Base-by-base conservation (phyloP, 1,284 basidiomycete species). In the Caloboletus firmus region DNA sequence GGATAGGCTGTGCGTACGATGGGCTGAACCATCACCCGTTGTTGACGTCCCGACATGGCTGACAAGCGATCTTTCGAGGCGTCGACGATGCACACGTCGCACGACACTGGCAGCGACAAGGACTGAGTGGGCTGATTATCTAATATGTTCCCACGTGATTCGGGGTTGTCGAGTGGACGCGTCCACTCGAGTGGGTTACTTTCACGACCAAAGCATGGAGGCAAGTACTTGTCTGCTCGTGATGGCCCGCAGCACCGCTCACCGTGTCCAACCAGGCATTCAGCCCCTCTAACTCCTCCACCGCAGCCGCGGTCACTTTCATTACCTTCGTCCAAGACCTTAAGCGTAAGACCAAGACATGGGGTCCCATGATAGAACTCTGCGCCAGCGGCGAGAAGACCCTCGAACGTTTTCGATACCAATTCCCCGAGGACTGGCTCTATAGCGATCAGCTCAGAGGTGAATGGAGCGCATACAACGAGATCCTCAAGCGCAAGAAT, bases 301-400 rank as follows among this genome's bases (percentile, higher is more conserved):
- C 97, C 68, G 96, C 95, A 37, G 95, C 95, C 58, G 95, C 97
- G 68, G 97, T 99, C 61, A 90, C 93, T 1, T 98, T 99, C 74
- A 98, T 99, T 74, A 99, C 97, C 24, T 98, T 98, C 69, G 95
- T 99, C 1, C 96, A 99, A 75, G 95, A 98, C 78, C 84, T 99
- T 62, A 98, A 98, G 78, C 89, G 91, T 70, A 97, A 95, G 79
- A 92, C 93, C 54, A 92, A 94, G 75, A 82, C 86, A 82, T 99
- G 97, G 97, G 89, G 86, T n/a, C 93, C 95, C 17, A 91, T 96
- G 82, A 95, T 99, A 69, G 93, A 95, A 57, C 83, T 95, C 45
- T 98, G 96, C 66, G 89, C 88, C 35, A 86, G 85, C 57, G 95
- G 96, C 51, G 95, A 99, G 77, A 96, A 97, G 82, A 96, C 94